A percentile compares a stretch with the other conserved stretches of the same genome.
Evolutionary conservation across 106 monocot species (phyloP).

Genomic region (Platanthera zijinensis): DNA sequence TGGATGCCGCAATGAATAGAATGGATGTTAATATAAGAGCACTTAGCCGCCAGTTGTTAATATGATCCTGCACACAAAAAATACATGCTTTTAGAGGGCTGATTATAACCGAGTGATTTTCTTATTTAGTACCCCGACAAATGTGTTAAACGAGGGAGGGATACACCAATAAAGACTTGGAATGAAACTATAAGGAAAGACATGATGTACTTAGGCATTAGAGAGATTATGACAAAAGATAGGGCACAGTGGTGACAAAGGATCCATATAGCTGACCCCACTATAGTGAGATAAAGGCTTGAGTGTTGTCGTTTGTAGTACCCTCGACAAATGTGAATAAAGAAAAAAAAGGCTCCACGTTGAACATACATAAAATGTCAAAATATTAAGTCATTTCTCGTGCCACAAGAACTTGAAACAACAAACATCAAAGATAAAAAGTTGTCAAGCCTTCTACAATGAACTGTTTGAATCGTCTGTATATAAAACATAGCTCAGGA

Average conservation of each 20-base stretch:
- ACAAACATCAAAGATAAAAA: neutral
- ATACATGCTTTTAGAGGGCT: neutral
- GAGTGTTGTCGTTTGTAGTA: no score
- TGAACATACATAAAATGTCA: neutral
- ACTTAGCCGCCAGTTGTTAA: slow-evolving; percentile 72
- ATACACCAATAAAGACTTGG: no score
- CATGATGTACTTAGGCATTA: no score
- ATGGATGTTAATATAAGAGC: slow-evolving; percentile 79
- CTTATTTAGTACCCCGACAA: neutral
- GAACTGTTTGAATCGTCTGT: neutral
- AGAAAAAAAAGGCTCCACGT: neutral
- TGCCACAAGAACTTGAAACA: neutral
- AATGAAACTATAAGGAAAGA: no score
- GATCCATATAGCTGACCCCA: no score
- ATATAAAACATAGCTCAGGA: neutral
- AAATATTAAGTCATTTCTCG: neutral
- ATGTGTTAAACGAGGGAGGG: neutral
- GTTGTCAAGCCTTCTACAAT: neutral
- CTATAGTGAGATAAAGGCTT: no score
- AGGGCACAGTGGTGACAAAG: no score
- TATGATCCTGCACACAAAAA: slow-evolving; percentile 45
- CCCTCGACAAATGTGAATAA: no score
- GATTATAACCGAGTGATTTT: neutral
- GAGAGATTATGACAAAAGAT: no score
- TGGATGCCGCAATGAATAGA: slow-evolving; percentile 66